Base-by-base conservation (phyloP, 768 basidiomycete genomes). In the Trametes punicea region DNA sequence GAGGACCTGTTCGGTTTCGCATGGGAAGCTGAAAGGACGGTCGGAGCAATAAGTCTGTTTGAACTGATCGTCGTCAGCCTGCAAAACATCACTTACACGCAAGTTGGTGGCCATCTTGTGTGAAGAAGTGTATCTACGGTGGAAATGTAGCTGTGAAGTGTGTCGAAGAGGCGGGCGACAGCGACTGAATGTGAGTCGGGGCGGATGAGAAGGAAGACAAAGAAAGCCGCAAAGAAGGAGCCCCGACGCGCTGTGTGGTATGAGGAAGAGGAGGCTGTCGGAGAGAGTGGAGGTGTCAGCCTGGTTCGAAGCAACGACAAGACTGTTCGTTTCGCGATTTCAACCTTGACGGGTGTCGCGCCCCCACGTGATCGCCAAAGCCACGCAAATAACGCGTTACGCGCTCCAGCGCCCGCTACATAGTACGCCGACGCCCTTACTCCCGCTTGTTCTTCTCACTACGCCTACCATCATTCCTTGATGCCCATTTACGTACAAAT, bases 1-100 rank as follows among this genome's bases (percentile, higher is more conserved):
- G 84, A 62, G 81, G 73, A 62, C 83, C 75, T 44, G 79, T 73
- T 64, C 89, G 83, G 60, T 74, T 73, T 65, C 89, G 85, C 73
- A 84, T 76, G 54, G 87, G 82, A 64, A 85, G 69, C 88, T 91
- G 45, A 41, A 55, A 10, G 16, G 33, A n/a, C 20, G 57, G 33
- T 51, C 63, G 60, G 38, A 52, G 27, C 29, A 16, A 21, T 39
- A 16, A 41, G 18, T 18, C 29, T 29, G 31, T 21, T 9, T 44
- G 4, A 23, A 26, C 53, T 34, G 46, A 53, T 23, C 13, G 10
- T 18, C 13, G 30, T 33, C 15, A 15, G 57, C 20, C 54, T 53
- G 48, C 51, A 55, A 49, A 48, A 55, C 53, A 57, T 40, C 6
- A 66, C 64, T 29, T 77, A 87, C 86, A 68, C 86, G 84, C 68